Base-by-base conservation (phyloP, 768 basidiomycete species). In the Chalciporus sphaerocephalus region DNA sequence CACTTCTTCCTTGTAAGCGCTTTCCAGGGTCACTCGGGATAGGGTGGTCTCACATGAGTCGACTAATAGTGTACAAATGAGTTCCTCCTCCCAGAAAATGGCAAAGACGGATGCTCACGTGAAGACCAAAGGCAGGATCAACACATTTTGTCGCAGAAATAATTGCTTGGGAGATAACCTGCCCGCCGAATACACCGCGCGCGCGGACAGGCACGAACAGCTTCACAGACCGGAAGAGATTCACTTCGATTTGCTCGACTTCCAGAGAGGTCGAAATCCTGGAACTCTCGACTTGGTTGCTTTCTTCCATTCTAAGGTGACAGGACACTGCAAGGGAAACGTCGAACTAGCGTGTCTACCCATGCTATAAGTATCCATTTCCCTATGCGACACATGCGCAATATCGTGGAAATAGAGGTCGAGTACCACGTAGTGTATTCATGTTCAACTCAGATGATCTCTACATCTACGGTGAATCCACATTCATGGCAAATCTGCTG, bases 391-490 rank as follows among this genome's bases (percentile, higher is more conserved):
- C 13, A 27, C 6, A 22, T 16, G n/a, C 16, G 22, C 22, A 33
- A 8, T n/a, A n/a, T n/a, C n/a, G n/a, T n/a, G n/a, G n/a, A n/a
- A n/a, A n/a, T n/a, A n/a, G n/a, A n/a, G n/a, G n/a, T n/a, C n/a
- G n/a, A n/a, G n/a, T n/a, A n/a, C n/a, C n/a, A n/a, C n/a, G n/a
- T n/a, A n/a, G n/a, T n/a, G n/a, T n/a, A 27, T 12, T 11, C 22
- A 18, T 39, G 32, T 41, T n/a, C 17, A 11, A 23, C 25, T 67
- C 55, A 93, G 40, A 92, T 73, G 55, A 87, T 83, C 65, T 96
- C 94, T 9, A 92, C 82, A 33, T 95, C 87, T 35, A 96, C 77
- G 13, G 86, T 85, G 64, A 96, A 96, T 13, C 93, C 95, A 67
- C 95, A 98, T 51, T 78, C 80, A 56, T 81, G 82, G 57, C 95